phyloP scores from a whole-genome alignment of 257 asterid genomes.

The Solanum acaule region DNA sequence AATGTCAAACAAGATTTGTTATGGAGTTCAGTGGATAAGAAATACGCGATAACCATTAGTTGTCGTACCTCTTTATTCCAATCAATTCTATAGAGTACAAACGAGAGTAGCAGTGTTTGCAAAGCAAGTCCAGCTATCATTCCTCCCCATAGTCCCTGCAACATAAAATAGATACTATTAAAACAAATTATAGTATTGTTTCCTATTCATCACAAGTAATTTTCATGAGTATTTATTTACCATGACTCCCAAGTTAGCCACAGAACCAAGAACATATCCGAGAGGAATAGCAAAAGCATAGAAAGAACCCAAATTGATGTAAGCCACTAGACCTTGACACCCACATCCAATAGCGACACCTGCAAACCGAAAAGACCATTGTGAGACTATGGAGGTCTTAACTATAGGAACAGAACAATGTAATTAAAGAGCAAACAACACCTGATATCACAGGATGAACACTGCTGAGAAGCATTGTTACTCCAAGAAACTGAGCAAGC shows the following conservation, averaged over 20 bases:
- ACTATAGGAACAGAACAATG: not conserved
- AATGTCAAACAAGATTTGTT: not conserved
- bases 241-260: conserved; percentile 41
- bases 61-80: conserved; percentile 56
- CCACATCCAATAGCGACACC: conserved; percentile 86
- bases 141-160: conserved; percentile 76
- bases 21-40: not conserved
- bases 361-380: not conserved
- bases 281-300: conserved; percentile 60
- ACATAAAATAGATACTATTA: not conserved
- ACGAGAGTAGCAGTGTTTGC: conserved; percentile 45
- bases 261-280: conserved; percentile 57
- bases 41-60: not conserved
- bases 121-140: conserved; percentile 63
- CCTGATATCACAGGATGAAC: conserved; percentile 62
- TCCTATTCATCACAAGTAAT: not conserved
- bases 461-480: conserved; percentile 47
- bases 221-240: conserved; percentile 9
- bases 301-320: conserved; percentile 61
- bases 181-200: not conserved
- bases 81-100: conserved; percentile 49
- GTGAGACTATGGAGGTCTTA: not conserved
- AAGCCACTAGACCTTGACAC: conserved; percentile 77
- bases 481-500: conserved; percentile 35
- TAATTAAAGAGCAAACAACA: not conserved